Base-by-base conservation (phyloP, 73 alveolate species). In the Paramecium pentaurelia region DNA sequence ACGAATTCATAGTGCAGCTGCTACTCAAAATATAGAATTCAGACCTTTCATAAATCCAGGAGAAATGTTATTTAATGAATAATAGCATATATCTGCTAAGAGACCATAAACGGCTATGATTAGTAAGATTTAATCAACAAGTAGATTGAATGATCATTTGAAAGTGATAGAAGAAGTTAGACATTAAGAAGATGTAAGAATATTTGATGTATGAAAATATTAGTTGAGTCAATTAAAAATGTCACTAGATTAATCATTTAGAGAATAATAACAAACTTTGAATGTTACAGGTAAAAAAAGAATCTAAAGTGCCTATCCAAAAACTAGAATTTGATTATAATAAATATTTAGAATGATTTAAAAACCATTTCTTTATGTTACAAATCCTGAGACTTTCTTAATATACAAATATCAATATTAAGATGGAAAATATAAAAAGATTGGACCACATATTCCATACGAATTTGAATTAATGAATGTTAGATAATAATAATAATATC, bases 151-250 rank as follows among this genome's bases (percentile, higher is more conserved):
- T 42, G 91, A 80, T 80, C 91, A 80, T 80, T 80, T 80, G 54
- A 42, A 80, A 10, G 91, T 80, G 18, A 80, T 42, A 45, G 75
- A 49, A 18, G 91, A 80, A 80, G 44, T 80, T 9, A 20, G 75
- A 80, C 91, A 80, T 49, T 80, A 80, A 80, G 91, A 80, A 32
- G 91, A 80, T 80, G 91, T 80, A 80, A 45, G 16, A 45, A n/a
- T 30, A 0, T 10, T 37, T 37, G 18, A 73, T 73, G 36, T 54
- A 54, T 54, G 30, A 51, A 71, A 6, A 2, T 8, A 37, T 73
- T 73, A 73, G 87, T 16, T 73, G 34, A 73, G 87, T 73, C 37
- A 34, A 34, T 37, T 73, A 38, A 73, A 38, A 73, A 30, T 30
- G 47, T 73, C 87, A 4, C 60, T 73, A 3, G 87, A 73, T 73